Base-by-base conservation (phyloP, 2,329 filamentous ascomycete genomes). In the Beauveria varroae region DNA sequence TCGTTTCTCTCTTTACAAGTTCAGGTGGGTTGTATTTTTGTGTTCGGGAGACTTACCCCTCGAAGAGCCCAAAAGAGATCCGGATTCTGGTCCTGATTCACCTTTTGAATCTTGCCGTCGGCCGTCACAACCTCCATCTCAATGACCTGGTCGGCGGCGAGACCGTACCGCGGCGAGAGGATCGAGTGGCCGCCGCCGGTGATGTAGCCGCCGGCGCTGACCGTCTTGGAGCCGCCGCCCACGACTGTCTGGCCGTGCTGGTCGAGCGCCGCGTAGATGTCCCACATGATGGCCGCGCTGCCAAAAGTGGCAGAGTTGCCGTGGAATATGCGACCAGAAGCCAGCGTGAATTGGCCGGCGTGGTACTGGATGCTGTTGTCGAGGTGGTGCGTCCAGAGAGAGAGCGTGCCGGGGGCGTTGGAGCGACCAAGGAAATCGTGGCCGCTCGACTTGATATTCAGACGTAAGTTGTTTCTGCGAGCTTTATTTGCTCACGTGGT, bases 51-150 rank as follows among this genome's bases (percentile, higher is more conserved):
- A 74, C 77, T 70, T 71, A 83, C 78, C 9, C 85, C 84, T 62
- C 81, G 73, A 64, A 87, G 75, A 0, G 86, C 86, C 86, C 85
- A 89, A 69, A 86, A 88, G 0, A 89, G 70, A 59, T 88, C 84
- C 0, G 72, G 62, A 60, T 87, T 77, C 44, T 81, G 74, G 12
- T 79, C 76, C 44, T 81, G 79, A 53, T 81, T 85, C 1, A 80
- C 77, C 0, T 73, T 77, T 2, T 86, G 47, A 6, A 82, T 73
- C 7, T 78, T 68, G 0, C 85, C 84, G 3, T 67, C 65, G 0
- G 80, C 79, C 0, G 80, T 81, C 1, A 88, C 79, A 0, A 86
- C 72, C 34, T 85, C 78, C 71, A 82, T 78, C 65, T 86, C 77
- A 3, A 88, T 70, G 1, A 85, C 81, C 47, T 87, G 80, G 65